phyloP scores from a whole-genome alignment of 352 stramenopile species.

The Bremia lactucae region DNA sequence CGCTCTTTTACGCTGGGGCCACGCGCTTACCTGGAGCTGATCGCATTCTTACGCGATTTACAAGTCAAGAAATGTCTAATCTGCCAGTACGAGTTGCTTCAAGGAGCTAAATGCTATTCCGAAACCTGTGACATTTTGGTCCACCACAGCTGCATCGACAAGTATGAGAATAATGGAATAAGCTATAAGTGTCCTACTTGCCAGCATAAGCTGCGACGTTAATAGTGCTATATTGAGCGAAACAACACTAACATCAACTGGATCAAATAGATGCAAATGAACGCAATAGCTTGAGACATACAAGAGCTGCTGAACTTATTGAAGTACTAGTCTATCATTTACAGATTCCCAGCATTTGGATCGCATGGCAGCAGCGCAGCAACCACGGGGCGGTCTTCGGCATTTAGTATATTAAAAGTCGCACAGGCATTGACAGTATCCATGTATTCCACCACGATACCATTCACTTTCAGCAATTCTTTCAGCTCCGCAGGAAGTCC shows the following conservation, averaged over 20 bases:
- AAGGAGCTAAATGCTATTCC: slow-evolving; percentile 34
- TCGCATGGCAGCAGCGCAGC: slow-evolving; percentile 70
- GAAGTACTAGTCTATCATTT: no score
- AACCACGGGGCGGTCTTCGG: slow-evolving; percentile 74
- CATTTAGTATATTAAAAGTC: slow-evolving; percentile 89
- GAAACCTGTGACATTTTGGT: slow-evolving; percentile 32
- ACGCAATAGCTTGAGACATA: no score
- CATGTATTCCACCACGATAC: slow-evolving; percentile 80
- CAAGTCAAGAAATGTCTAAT: slow-evolving; percentile 73
- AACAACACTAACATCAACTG: no score
- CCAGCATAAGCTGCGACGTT: slow-evolving; percentile 29
- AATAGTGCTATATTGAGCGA: no score
- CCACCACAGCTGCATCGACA: slow-evolving; percentile 49
- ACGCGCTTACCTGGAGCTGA: slow-evolving; percentile 60
- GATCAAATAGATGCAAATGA: no score
- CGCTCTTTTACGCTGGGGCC: slow-evolving; percentile 48
- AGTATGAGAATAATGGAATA: slow-evolving; percentile 48
- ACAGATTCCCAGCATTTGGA: no score
- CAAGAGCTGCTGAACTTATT: no score
- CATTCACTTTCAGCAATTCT: slow-evolving; percentile 69
- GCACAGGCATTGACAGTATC: slow-evolving; percentile 79
- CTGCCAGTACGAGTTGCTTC: slow-evolving; percentile 66
- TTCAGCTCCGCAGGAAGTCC: slow-evolving; percentile 49
- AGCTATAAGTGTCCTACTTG: slow-evolving; percentile 51
- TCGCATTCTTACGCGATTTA: slow-evolving; percentile 60